Percentiles rank a stretch among this genome's conserved stretches.
Conservation (phyloP, 1,284 basidiomycete genomes). For the Tilletia walkeri region DNA sequence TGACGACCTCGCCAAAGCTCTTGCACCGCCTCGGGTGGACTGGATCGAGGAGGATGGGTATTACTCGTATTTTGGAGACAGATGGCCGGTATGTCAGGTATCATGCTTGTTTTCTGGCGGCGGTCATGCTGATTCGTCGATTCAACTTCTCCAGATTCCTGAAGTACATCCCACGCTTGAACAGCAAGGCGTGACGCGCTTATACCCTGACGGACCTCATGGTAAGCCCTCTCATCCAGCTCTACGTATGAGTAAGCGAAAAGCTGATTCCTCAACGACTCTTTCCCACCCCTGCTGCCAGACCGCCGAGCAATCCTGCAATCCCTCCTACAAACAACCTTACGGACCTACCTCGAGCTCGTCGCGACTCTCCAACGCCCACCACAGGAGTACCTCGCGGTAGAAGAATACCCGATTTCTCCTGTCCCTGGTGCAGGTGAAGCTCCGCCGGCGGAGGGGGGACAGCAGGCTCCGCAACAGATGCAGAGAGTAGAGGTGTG, state of each 20-base stretch:
- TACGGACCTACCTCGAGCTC: slow-evolving; percentile 48
- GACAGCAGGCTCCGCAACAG: background rate
- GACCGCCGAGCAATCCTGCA: slow-evolving; percentile 29
- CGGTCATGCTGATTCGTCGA: no score
- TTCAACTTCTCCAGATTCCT: slow-evolving; percentile 26
- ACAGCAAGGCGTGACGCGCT: slow-evolving; percentile 40
- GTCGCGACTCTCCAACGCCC: slow-evolving; percentile 39
- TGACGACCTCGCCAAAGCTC: slow-evolving; percentile 17
- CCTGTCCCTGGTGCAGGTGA: background rate
- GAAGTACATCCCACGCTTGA: slow-evolving; percentile 42
- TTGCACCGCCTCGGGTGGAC: slow-evolving; percentile 30
- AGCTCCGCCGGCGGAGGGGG: background rate
- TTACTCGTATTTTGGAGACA: slow-evolving; percentile 49
- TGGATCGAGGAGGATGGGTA: slow-evolving; percentile 54
- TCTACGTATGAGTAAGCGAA: background rate
- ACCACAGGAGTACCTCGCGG: slow-evolving; percentile 37
- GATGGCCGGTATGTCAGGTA: slow-evolving; percentile 40
- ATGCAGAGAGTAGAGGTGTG: slow-evolving; percentile 10
- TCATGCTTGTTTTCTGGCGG: background rate
- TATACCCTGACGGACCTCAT: slow-evolving; percentile 28
- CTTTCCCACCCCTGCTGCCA: background rate
- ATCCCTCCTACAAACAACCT: slow-evolving; percentile 54
- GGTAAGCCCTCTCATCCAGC: slow-evolving; percentile 4
- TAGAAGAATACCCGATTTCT: background rate
- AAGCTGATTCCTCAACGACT: background rate